Conservation (phyloP, 306 rosid genomes). For the Corylus americana region DNA sequence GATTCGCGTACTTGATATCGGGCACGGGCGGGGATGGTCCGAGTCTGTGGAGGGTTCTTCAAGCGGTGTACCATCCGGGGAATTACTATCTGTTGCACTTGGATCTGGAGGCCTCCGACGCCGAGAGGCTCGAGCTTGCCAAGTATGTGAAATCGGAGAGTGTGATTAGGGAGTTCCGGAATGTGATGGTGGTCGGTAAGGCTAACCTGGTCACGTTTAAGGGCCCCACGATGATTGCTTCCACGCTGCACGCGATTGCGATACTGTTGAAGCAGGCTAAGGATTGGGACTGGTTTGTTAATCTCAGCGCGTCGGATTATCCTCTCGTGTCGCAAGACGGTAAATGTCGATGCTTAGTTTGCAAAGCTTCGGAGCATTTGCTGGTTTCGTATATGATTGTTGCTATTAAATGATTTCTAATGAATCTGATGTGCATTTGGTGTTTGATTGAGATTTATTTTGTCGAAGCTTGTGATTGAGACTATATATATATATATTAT, state of each 20-base stretch:
- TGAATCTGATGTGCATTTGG: not conserved
- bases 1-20: constrained; percentile 66
- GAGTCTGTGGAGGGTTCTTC: constrained; percentile 62
- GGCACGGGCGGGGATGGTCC: constrained; percentile 68
- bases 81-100: constrained; percentile 80
- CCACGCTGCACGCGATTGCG: constrained; percentile 72
- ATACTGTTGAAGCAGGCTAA: constrained; percentile 56
- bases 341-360: constrained; percentile 21
- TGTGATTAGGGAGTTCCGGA: constrained; percentile 51
- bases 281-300: constrained; percentile 95
- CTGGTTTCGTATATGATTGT: not conserved
- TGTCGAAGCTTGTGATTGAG: not conserved
- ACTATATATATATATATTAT: not conserved
- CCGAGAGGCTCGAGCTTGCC: constrained; percentile 74
- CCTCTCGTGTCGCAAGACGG: constrained; percentile 92
- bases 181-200: constrained; percentile 80
- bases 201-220: constrained; percentile 73
- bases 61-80: constrained; percentile 79
- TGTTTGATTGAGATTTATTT: not conserved
- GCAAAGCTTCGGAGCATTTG: not conserved
- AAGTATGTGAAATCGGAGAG: constrained; percentile 57
- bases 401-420: not conserved
- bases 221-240: constrained; percentile 80
- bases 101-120: constrained; percentile 82
- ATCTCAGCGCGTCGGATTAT: constrained; percentile 88